A percentile compares a stretch with the other conserved stretches of the same genome.
These are phyloP conservation scores for Colletotrichum cereale DNA, from an alignment of 2,329 filamentous ascomycete genomes.

Conservation along the genomic window DNA sequence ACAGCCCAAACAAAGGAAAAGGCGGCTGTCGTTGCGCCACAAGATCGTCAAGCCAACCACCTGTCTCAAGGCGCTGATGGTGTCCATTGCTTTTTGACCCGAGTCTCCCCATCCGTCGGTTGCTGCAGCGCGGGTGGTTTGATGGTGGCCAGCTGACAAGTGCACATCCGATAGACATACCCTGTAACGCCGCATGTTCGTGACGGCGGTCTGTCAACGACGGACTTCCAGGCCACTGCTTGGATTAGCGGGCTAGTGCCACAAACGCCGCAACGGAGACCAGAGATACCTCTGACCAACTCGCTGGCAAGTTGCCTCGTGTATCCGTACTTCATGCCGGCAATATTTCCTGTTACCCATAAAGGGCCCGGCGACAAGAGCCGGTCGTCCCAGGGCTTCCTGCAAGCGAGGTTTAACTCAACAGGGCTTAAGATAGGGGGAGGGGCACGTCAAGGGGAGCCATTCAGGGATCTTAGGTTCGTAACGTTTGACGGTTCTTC, in stretches of 20 bases:
- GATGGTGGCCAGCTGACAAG: not conserved
- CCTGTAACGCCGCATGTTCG: conserved; percentile 20
- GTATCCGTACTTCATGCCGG: conserved; percentile 31
- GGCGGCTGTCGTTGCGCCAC: not conserved
- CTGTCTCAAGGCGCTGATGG: not conserved
- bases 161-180: conserved; percentile 9
- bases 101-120: not conserved
- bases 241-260: conserved; percentile 24
- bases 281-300: conserved; percentile 27
- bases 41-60: conserved; percentile 2
- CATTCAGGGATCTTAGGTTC: conserved; percentile 19
- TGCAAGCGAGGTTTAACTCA: conserved; percentile 32
- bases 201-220: conserved; percentile 23
- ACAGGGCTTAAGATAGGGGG: conserved; percentile 39
- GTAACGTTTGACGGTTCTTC: conserved; percentile 35
- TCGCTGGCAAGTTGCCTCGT: conserved; percentile 19
- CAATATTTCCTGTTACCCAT: conserved; percentile 37
- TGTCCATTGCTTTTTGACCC: not conserved
- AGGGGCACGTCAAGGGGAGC: conserved; percentile 33
- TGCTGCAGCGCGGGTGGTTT: not conserved
- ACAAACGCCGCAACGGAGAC: conserved; percentile 15
- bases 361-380: conserved; percentile 33
- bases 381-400: conserved; percentile 28
- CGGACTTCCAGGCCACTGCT: conserved; percentile 14
- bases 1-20: not conserved